Conservation (phyloP, 192 early-diverging fungal genomes). For the Backusella tuberculispora region DNA sequence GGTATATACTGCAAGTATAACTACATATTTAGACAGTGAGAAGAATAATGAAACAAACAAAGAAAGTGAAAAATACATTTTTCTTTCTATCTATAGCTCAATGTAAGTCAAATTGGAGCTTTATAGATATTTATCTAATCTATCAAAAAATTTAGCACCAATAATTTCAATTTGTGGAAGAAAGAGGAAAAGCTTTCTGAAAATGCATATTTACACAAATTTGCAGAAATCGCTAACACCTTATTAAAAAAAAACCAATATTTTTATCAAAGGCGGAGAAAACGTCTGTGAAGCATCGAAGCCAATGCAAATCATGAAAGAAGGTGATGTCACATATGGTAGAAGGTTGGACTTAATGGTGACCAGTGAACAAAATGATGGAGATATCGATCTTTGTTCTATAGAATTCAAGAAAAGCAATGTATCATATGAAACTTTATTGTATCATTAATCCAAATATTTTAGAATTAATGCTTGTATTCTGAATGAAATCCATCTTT, state of each 20-base stretch:
- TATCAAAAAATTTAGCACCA: constrained; percentile 3
- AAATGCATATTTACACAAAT: constrained; percentile 11
- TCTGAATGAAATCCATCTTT: constrained; percentile 2
- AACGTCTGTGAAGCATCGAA: constrained; percentile 13
- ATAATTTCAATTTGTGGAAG: constrained; percentile 15
- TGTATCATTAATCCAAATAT: not conserved
- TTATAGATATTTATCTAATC: constrained; percentile 17
- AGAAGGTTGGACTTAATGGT: constrained; percentile 9
- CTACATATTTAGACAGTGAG: too few relatives aligned
- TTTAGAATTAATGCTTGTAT: constrained; percentile 8
- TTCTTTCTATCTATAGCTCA: not conserved
- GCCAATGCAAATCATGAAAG: constrained; percentile 5
- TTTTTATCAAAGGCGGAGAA: constrained; percentile 16
- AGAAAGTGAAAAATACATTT: constrained; percentile 10
- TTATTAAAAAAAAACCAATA: not conserved
- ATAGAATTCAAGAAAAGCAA: constrained; percentile 12
- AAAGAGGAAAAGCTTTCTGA: constrained; percentile 2
- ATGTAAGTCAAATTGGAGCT: not conserved
- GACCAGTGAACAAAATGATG: not conserved
- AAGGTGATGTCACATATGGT: not conserved
- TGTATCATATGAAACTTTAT: not conserved
- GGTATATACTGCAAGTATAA: too few relatives aligned
- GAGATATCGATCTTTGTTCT: not conserved
- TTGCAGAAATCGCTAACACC: constrained; percentile 6
- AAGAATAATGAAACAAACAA: too few relatives aligned